Evolutionary conservation across 805 yeast species (phyloP).

Genomic region (Pichia heedii): DNA sequence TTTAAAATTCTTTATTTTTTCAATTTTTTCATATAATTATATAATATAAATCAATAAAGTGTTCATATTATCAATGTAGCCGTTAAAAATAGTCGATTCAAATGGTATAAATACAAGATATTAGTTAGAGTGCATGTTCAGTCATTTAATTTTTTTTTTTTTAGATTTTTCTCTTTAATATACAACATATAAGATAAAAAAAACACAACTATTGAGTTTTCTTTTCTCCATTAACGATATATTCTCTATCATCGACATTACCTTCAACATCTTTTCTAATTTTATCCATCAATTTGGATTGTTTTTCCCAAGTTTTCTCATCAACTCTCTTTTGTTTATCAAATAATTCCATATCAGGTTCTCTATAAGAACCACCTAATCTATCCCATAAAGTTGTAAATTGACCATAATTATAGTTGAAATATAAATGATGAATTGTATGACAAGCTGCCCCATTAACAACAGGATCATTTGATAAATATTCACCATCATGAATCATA

Average conservation of each 20-base stretch:
- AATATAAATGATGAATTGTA: constrained; percentile 92
- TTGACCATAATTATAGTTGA: constrained; percentile 97
- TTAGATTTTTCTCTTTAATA: too few species aligned
- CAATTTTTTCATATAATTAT: too few species aligned
- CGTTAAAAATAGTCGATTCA: too few species aligned
- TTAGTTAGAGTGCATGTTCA: too few species aligned
- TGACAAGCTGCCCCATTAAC: constrained; percentile 98
- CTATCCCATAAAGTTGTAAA: constrained; percentile 98
- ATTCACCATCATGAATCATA: constrained; percentile 97
- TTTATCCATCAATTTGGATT: constrained; percentile 63
- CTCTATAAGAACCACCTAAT: constrained; percentile 85
- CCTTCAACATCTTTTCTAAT: constrained; percentile 80
- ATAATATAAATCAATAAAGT: too few species aligned
- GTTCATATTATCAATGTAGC: too few species aligned
- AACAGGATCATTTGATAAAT: constrained; percentile 84
- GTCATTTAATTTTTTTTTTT: too few species aligned
- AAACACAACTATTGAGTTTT: constrained; percentile 3
- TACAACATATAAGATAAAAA: too few species aligned
- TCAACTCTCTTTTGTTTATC: constrained; percentile 52
- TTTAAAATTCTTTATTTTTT: too few species aligned
- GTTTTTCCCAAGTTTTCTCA: constrained; percentile 57
- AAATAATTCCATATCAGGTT: constrained; percentile 82
- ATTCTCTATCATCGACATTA: constrained; percentile 64
- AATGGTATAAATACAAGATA: too few species aligned
- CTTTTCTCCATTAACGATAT: constrained; percentile 40